Percentiles rank a stretch among this genome's conserved stretches.
phyloP scores from a whole-genome alignment of 192 early-diverging fungal genomes.

The Dimargaris cristalligena region DNA sequence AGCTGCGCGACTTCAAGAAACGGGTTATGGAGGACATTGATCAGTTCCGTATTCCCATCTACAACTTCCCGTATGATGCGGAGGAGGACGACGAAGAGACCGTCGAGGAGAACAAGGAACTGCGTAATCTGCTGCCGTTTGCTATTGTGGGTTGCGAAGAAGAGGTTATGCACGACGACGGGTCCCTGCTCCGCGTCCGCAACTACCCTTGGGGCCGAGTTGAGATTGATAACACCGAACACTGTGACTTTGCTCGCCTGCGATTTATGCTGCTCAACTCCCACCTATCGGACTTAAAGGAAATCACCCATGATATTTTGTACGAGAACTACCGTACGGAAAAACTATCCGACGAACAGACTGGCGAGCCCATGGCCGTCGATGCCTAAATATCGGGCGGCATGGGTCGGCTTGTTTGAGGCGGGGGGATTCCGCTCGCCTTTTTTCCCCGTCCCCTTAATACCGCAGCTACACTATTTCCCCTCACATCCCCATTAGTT shows the following conservation, averaged over 20 bases:
- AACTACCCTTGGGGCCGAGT: conserved; percentile 94
- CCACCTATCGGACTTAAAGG: conserved; percentile 94
- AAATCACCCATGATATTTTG: conserved; percentile 87
- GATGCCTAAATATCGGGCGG: conserved; percentile 6
- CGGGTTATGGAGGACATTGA: conserved; percentile 95
- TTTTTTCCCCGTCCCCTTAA: too few species aligned
- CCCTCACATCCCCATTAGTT: too few species aligned
- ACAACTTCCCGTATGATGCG: conserved; percentile 89
- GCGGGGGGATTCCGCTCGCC: too few species aligned
- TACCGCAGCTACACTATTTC: too few species aligned
- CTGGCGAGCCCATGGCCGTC: conserved; percentile 8
- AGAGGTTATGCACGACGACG: conserved; percentile 63
- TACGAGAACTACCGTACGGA: conserved; percentile 92
- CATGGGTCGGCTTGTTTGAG: too few species aligned
- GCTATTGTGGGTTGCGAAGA: conserved; percentile 91
- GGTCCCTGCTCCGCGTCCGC: conserved; percentile 79
- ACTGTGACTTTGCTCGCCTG: conserved; percentile 92
- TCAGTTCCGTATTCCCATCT: conserved; percentile 89
- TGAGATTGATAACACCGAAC: conserved; percentile 90
- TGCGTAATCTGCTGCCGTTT: conserved; percentile 83
- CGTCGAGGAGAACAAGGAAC: conserved; percentile 92
- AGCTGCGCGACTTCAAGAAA: conserved; percentile 77
- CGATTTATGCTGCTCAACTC: conserved; percentile 86
- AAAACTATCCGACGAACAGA: conserved; percentile 43
- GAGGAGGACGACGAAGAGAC: conserved; percentile 99